These are phyloP conservation scores for Hyphopichia pseudoburtonii DNA, from an alignment of 1,139 yeast species.

Conservation along the genomic window DNA sequence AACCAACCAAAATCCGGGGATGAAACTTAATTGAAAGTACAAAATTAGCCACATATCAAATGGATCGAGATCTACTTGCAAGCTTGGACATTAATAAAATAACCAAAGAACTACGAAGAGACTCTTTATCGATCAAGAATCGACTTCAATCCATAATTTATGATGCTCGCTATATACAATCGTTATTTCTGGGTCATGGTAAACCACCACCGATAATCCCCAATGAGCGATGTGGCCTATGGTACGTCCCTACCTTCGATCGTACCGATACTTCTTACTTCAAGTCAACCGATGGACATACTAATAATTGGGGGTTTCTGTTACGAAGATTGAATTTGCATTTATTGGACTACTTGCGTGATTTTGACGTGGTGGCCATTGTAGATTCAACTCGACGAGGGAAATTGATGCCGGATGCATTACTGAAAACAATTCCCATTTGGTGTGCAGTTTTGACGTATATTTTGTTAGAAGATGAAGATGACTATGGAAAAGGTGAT, in stretches of 20 bases:
- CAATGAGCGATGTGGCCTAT: conserved; percentile 83
- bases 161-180: conserved; percentile 46
- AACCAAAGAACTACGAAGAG: conserved; percentile 45
- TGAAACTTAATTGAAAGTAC: not conserved
- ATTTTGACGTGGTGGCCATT: conserved; percentile 38
- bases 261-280: conserved; percentile 60
- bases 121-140: conserved; percentile 57
- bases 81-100: conserved; percentile 20
- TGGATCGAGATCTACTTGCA: not conserved
- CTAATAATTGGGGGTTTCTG: conserved; percentile 76
- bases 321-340: conserved; percentile 73
- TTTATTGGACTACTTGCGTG: conserved; percentile 48
- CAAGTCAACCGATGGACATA: conserved; percentile 91
- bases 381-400: conserved; percentile 88
- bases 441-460: conserved; percentile 84
- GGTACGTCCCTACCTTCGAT: conserved; percentile 63
- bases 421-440: conserved; percentile 82
- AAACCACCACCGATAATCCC: conserved; percentile 50
- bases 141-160: conserved; percentile 67
- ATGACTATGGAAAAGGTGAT: conserved; percentile 7
- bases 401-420: conserved; percentile 80
- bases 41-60: not conserved
- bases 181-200: conserved; percentile 11
- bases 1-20: too few relatives aligned
- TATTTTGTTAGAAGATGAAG: conserved; percentile 39